Base-by-base conservation (phyloP, 768 basidiomycete species). In the Lactifluus piperatus region DNA sequence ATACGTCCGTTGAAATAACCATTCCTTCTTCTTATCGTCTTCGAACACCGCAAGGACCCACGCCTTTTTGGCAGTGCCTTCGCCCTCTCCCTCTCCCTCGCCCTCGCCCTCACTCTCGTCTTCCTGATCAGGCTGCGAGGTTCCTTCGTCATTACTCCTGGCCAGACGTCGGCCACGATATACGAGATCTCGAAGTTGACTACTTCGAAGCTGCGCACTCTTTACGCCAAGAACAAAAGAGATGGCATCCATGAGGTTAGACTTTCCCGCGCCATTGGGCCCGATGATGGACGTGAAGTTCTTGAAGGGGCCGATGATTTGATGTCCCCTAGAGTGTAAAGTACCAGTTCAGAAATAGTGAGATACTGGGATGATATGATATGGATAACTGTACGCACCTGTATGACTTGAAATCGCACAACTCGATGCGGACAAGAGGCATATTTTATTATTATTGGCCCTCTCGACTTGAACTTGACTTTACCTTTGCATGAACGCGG, bases 231-330 rank as follows among this genome's bases (percentile, higher is more conserved):
- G 84, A 9, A 98, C 97, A 70, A 99, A 98, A 4, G 97, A 98
- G 64, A 99, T 97, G 52, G 97, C 97, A 70, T 99, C 97, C 97
- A 98, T 98, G 56, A 98, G 83, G 71, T 99, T 99, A 10, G 93
- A 95, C 70, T 99, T 98, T 60, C 97, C 97, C 0, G 95, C 93
- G 57, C 97, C 95, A 86, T 99, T 98, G 36, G 97, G 95, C 22
- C 97, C 97, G 66, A 99, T 97, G 55, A 97, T 80, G 11, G 92
- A 95, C 0, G 95, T 94, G 73, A 99, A 99, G 68, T 86, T 84
- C 74, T 81, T 84, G 76, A 94, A 94, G 1, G 93, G 93, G 0
- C 93, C 94, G 49, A 94, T 91, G 29, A 82, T 81, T 71, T 93
- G 89, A 69, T 88, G 86, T 39, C 86, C 85, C 59, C 87, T 44